Conservation (phyloP, 2,329 filamentous ascomycete species). For the Aspergillus carbonarius region DNA sequence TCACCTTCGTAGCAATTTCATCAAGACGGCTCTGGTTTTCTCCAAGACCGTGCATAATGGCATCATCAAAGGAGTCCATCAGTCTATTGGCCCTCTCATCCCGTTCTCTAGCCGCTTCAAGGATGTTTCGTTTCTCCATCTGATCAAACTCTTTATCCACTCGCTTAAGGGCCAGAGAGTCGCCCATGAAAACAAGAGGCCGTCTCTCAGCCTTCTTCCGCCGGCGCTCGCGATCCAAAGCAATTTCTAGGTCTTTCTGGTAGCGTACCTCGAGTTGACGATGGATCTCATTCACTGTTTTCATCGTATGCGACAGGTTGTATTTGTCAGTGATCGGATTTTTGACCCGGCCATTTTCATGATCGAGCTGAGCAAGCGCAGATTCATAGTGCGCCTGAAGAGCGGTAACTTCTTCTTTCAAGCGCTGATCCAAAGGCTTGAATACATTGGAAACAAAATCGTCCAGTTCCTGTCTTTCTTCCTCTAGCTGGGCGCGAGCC, state of each 20-base stretch:
- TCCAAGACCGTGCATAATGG: slow-evolving; percentile 51
- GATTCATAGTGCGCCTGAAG: slow-evolving; percentile 50
- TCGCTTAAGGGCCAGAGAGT: slow-evolving; percentile 51
- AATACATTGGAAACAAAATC: slow-evolving; percentile 53
- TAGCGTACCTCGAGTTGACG: slow-evolving; percentile 51
- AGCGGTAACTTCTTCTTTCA: slow-evolving; percentile 52
- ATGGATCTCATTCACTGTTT: slow-evolving; percentile 47
- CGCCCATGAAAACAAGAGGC: slow-evolving; percentile 52
- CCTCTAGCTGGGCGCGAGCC: slow-evolving; percentile 51
- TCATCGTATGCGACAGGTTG: slow-evolving; percentile 46
- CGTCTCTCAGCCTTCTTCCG: slow-evolving; percentile 56
- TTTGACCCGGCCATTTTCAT: slow-evolving; percentile 38
- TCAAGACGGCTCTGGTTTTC: slow-evolving; percentile 54
- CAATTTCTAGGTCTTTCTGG: slow-evolving; percentile 49
- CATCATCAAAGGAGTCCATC: slow-evolving; percentile 52
- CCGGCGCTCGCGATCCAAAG: slow-evolving; percentile 54
- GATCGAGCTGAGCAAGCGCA: slow-evolving; percentile 42
- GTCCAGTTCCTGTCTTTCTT: slow-evolving; percentile 54
- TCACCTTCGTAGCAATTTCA: slow-evolving; percentile 46
- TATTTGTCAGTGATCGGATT: slow-evolving; percentile 31
- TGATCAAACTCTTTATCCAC: slow-evolving; percentile 51
- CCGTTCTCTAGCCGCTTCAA: slow-evolving; percentile 51
- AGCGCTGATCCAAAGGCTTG: slow-evolving; percentile 48
- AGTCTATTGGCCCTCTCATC: slow-evolving; percentile 52
- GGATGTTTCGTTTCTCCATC: slow-evolving; percentile 52